Conservation (phyloP, 2,329 filamentous ascomycete species). For the Helminthosporium solani region DNA sequence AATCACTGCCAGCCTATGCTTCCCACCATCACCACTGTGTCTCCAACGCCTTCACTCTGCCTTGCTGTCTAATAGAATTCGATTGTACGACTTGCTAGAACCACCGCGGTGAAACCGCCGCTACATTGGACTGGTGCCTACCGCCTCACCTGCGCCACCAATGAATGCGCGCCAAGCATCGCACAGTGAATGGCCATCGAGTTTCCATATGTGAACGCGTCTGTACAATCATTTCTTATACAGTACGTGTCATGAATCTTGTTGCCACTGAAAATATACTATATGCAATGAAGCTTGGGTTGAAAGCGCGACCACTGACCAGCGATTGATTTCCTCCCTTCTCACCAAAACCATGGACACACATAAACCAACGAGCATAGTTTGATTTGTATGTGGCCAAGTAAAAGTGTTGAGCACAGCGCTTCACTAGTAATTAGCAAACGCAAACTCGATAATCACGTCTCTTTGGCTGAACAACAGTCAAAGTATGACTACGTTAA, state of each 20-base stretch:
- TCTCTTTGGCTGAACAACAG: too few relatives aligned
- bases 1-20: conserved; percentile 13
- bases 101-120: conserved; percentile 11
- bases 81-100: conserved; percentile 5
- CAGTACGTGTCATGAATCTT: too few relatives aligned
- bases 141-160: conserved; percentile 11
- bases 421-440: too few relatives aligned
- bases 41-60: conserved; percentile 1
- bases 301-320: background rate
- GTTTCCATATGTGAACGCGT: background rate
- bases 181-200: background rate
- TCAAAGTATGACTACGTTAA: too few relatives aligned
- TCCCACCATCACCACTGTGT: conserved; percentile 12
- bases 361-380: background rate
- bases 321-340: background rate
- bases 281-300: background rate
- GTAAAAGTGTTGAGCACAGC: too few relatives aligned
- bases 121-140: conserved; percentile 4
- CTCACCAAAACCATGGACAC: background rate
- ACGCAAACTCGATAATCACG: too few relatives aligned
- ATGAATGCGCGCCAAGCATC: conserved; percentile 9
- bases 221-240: background rate
- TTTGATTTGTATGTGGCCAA: conserved; percentile 1
- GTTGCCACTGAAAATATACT: too few relatives aligned
- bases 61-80: background rate